phyloP scores from a whole-genome alignment of 441 rosid species.

The Populus hybrid region DNA sequence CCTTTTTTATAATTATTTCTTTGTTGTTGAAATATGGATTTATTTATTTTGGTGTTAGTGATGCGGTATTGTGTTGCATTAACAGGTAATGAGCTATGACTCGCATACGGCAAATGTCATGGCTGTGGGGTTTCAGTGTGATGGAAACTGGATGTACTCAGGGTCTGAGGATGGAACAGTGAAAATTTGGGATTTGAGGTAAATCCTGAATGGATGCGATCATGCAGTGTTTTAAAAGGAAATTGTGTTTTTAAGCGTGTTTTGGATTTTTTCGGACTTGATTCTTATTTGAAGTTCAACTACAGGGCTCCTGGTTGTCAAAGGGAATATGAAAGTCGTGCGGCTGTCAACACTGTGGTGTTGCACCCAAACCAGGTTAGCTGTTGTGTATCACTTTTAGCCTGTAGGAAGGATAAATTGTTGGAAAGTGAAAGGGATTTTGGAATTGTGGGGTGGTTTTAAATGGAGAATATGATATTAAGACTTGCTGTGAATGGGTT shows the following conservation, averaged over 20 bases:
- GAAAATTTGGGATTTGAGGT: constrained; percentile 96
- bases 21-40: not conserved
- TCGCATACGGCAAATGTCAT: constrained; percentile 93
- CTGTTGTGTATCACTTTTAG: not conserved
- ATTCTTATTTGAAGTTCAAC: constrained; percentile 20
- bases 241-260: not conserved
- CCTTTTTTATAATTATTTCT: constrained; percentile 8
- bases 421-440: not conserved
- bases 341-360: constrained; percentile 90
- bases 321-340: constrained; percentile 95
- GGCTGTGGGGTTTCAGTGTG: constrained; percentile 97
- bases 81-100: constrained; percentile 85
- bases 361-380: constrained; percentile 92
- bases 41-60: constrained; percentile 6
- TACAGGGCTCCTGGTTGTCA: constrained; percentile 95
- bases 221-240: not conserved
- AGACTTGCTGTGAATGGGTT: not conserved
- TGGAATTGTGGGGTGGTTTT: not conserved
- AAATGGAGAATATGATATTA: not conserved
- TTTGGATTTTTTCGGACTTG: constrained; percentile 4
- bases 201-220: not conserved
- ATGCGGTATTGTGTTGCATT: not conserved
- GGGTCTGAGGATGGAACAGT: constrained; percentile 99
- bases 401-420: not conserved
- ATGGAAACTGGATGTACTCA: constrained; percentile 99